Base-by-base conservation (phyloP, 306 rosid genomes). In the Oxytropis ochrocephala region DNA sequence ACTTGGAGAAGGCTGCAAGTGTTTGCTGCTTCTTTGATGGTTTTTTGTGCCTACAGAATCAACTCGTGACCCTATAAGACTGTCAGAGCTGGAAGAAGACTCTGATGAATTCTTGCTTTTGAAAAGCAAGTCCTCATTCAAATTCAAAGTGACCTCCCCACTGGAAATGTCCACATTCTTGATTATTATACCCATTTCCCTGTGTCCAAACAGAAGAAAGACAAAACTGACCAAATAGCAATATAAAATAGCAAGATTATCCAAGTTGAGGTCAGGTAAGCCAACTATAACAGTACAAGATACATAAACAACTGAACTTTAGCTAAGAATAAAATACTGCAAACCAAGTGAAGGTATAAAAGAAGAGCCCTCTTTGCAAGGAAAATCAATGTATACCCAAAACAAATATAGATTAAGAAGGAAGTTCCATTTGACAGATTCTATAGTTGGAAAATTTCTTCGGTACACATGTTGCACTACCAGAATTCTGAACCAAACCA, bases 111-210 rank as follows among this genome's bases (percentile, higher is more conserved):
- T 83, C 85, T 87, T 86, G 74, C 81, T 81, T 85, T 81, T 80
- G 61, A 73, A 80, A 62, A 89, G 83, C 73, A 91, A 75, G 72
- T 83, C 88, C 82, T 95, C 96, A 8, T 89, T 86, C 78, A 95
- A 86, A 77, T 80, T 91, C 80, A 95, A 78, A 41, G 77, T 65
- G 67, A 91, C 88, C 78, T 80, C 99, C 54, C 97, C 97, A 64
- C 87, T 70, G 48, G 80, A 63, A 59, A 95, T 64, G 56, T 95
- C 96, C 83, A 95, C 74, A 54, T 74, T 82, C 87, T 83, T 91
- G 54, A 84, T 81, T 74, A 86, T 73, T 73, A 95, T 78, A 84
- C 99, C 99, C 66, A 90, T 88, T 89, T 91, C 99, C 91, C 99
- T 95, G 83, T 54, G 76, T 74, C 83, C 82, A 81, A 87, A 83